Evolutionary conservation across 495 filamentous ascomycete genomes (phyloP), one percentile per base, ranked within the genome.

Genomic region (Rhizodiscina lignyota): DNA sequence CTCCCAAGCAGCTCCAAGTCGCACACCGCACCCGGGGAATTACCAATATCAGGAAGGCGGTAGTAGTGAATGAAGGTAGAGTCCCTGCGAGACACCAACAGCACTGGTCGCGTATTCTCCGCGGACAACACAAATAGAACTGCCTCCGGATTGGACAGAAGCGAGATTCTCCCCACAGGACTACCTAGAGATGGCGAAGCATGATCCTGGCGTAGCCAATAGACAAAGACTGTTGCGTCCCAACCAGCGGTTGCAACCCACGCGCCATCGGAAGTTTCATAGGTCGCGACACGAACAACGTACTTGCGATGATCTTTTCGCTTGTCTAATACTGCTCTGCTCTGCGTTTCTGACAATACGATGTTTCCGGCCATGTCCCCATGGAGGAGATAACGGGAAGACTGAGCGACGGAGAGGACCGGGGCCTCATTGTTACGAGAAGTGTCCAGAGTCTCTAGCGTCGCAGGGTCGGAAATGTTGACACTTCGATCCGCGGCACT

Each of bases 291-390:
- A 39, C 69, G 68, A 36, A 78, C 70, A 4, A 61, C 58, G 47
- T 77, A 81, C 49, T 80, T 81, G 4, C 43, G 43, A 41, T 81
- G 77, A 38, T 77, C 68, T 20, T 58, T 65, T 36, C 70, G 50
- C 4, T 42, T 51, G n/a, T 63, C 61, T 13, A 75, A 33, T 0
- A 64, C 39, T 6, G 49, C 45, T 11, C 55, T 58, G 1, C 45
- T 42, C 18, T 54, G 39, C 3, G 49, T 47, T 43, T 54, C 58
- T 47, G 47, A 71, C 41, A 59, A 38, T 13, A 64, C 35, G 8
- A 78, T 44, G 28, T 67, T 60, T 1, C 76, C 76, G n/a, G 72
- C 72, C 76, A 81, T 79, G 40, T 64, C 67, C 21, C 67, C 59
- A 32, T 64, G 57, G 22, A 80, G 32, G 5, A 66, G 44, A 37